Evolutionary conservation across 768 basidiomycete species (phyloP).

Genomic region (Calocera viscosa): DNA sequence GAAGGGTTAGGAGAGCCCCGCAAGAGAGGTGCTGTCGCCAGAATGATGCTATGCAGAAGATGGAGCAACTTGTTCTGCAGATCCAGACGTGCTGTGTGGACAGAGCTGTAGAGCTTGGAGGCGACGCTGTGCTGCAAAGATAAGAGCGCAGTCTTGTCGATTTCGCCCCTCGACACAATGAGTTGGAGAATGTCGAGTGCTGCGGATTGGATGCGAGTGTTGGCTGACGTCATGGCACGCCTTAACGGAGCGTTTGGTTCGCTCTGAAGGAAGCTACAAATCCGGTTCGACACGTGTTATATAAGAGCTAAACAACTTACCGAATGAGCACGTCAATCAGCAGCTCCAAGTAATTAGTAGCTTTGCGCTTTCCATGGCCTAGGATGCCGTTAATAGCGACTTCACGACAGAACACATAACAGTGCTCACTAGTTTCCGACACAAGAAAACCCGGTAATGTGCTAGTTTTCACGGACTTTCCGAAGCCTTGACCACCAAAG

Average conservation of each 20-base stretch:
- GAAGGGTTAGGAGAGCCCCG: neutral
- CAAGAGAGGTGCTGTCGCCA: slow-evolving; percentile 36
- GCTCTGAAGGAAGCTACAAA: slow-evolving; percentile 55
- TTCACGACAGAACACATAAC: slow-evolving; percentile 30
- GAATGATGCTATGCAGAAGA: slow-evolving; percentile 74
- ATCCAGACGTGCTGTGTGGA: slow-evolving; percentile 60
- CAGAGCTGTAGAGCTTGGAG: slow-evolving; percentile 57
- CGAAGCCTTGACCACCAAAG: slow-evolving; percentile 83
- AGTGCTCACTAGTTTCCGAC: neutral
- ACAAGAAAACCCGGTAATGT: neutral
- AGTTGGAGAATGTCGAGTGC: slow-evolving; percentile 73
- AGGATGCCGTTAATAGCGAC: slow-evolving; percentile 35
- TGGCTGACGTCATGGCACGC: slow-evolving; percentile 47
- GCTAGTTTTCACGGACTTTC: slow-evolving; percentile 53
- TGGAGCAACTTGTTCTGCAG: slow-evolving; percentile 89
- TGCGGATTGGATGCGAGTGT: slow-evolving; percentile 55
- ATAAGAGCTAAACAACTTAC: slow-evolving; percentile 29
- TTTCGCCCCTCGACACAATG: slow-evolving; percentile 68
- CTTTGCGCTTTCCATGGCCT: neutral
- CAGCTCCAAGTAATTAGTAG: slow-evolving; percentile 51
- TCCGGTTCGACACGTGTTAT: slow-evolving; percentile 10
- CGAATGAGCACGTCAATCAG: slow-evolving; percentile 59
- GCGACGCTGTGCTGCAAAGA: slow-evolving; percentile 58
- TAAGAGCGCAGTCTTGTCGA: slow-evolving; percentile 47
- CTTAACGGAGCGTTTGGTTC: slow-evolving; percentile 47